Evolutionary conservation across 2,329 filamentous ascomycete genomes (phyloP), one percentile per base, ranked within the genome.

Genomic region (Paracoccidioides lutzii): DNA sequence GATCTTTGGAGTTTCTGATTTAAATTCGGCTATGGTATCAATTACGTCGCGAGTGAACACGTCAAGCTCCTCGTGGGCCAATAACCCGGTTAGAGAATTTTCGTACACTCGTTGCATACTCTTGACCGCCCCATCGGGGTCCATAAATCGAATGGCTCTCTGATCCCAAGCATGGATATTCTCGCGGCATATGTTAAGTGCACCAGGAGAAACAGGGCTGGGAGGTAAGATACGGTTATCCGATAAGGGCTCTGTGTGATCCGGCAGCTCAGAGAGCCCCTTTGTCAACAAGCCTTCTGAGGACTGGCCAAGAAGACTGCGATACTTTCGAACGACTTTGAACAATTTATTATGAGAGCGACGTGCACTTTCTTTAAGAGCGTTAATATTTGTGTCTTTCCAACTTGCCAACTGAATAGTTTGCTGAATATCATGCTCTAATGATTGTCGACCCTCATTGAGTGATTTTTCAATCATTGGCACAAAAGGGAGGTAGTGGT

Each of bases 361-460:
- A 63, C 86, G 85, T 0, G 93, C 90, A 69, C 91, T 97, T 66
- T 96, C 90, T 61, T 85, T 82, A 14, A 98, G 75, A 0, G 89
- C 88, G 50, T 85, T 85, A 59, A 98, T 94, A 65, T 97, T 98
- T 28, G 88, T 95, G 63, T 98, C 93, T 69, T 95, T 96, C 94
- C 94, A 98, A 69, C 90, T 96, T 6, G 90, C 90, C 63, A 98
- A 76, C 53, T 95, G 82, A 14, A 98, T 80, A n/a, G 96, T 84
- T 62, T 97, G 88, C 67, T 87, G 91, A 79, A 97, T 88, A 56
- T 89, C 83, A 71, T 90, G 95, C 68, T 97, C 91, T n/a, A 97
- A 78, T 0, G 79, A 77, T 5, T 77, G 74, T 55, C 89, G 82
- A n/a, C 84, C 87, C 46, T 81, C 81, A 22, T 74, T 73, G 40